phyloP scores from a whole-genome alignment of 768 basidiomycete genomes.

The Ramaria sp. region DNA sequence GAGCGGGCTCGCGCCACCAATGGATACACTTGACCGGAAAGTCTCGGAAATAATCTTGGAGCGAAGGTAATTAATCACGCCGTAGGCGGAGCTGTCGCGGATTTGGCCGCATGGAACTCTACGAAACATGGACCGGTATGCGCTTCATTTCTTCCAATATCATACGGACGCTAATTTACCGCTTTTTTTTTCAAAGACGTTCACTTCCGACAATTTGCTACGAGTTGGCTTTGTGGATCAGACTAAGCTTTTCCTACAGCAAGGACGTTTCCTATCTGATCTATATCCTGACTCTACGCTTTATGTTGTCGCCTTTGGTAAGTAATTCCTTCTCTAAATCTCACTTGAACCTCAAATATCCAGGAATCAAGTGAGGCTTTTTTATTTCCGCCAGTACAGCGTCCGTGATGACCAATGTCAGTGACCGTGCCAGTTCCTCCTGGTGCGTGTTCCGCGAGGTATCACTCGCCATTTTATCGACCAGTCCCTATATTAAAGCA shows the following conservation, averaged over 20 bases:
- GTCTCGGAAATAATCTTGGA: too few relatives aligned
- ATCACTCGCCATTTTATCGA: too few relatives aligned
- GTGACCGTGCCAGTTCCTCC: conserved; percentile 5
- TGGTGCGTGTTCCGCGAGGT: too few relatives aligned
- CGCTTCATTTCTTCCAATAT: too few relatives aligned
- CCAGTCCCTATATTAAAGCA: not conserved
- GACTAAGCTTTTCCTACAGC: conserved; percentile 19
- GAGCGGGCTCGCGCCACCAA: conserved; percentile 22
- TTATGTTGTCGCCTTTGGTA: conserved; percentile 23
- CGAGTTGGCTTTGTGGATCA: conserved; percentile 21
- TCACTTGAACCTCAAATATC: too few relatives aligned
- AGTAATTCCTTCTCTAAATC: conserved; percentile 17
- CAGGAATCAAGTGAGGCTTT: too few relatives aligned
- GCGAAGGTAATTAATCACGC: conserved; percentile 24
- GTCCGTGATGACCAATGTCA: conserved; percentile 3
- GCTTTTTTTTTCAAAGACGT: not conserved
- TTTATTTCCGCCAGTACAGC: too few relatives aligned
- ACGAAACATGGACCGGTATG: too few relatives aligned
- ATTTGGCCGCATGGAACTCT: conserved; percentile 25
- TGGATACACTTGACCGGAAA: conserved; percentile 21
- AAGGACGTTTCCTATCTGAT: conserved; percentile 21
- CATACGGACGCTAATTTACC: too few relatives aligned
- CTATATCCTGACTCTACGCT: conserved; percentile 20
- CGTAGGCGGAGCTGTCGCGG: conserved; percentile 25
- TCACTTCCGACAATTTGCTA: conserved; percentile 3